Evolutionary conservation across 352 stramenopile species (phyloP).

Genomic region (Globisporangium echinulatum): DNA sequence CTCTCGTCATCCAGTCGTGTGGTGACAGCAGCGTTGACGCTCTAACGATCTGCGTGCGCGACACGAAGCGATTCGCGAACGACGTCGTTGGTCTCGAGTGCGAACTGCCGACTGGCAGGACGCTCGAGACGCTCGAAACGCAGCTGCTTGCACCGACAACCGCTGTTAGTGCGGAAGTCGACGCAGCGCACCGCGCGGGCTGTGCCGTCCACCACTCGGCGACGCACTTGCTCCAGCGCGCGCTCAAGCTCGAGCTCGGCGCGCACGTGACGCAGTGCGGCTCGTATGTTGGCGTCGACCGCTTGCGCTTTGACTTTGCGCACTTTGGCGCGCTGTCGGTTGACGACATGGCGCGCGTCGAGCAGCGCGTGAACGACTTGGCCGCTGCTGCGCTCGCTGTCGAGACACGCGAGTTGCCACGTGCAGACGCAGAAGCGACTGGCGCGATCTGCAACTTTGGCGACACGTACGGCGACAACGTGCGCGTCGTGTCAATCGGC

Average conservation of each 20-base stretch:
- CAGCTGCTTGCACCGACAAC: constrained; percentile 9
- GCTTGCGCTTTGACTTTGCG: constrained; percentile 78
- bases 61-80: constrained; percentile 38
- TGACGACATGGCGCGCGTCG: constrained; percentile 53
- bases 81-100: constrained; percentile 46
- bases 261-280: constrained; percentile 70
- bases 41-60: constrained; percentile 21
- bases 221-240: constrained; percentile 70
- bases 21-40: background rate
- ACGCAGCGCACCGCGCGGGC: constrained; percentile 38
- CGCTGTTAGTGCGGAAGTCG: constrained; percentile 35
- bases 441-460: constrained; percentile 77
- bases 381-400: constrained; percentile 34
- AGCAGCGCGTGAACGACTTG: constrained; percentile 52
- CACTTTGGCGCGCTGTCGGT: constrained; percentile 63
- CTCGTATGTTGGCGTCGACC: constrained; percentile 51
- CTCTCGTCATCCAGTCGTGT: constrained; percentile 19
- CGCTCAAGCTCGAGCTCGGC: constrained; percentile 58
- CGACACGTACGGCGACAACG: constrained; percentile 77
- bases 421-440: constrained; percentile 44
- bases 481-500: constrained; percentile 67
- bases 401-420: constrained; percentile 32
- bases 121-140: constrained; percentile 21
- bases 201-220: constrained; percentile 70
- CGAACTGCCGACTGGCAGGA: constrained; percentile 19